Evolutionary conservation across 257 asterid genomes (phyloP).

Genomic region (Nicotiana tabacum): DNA sequence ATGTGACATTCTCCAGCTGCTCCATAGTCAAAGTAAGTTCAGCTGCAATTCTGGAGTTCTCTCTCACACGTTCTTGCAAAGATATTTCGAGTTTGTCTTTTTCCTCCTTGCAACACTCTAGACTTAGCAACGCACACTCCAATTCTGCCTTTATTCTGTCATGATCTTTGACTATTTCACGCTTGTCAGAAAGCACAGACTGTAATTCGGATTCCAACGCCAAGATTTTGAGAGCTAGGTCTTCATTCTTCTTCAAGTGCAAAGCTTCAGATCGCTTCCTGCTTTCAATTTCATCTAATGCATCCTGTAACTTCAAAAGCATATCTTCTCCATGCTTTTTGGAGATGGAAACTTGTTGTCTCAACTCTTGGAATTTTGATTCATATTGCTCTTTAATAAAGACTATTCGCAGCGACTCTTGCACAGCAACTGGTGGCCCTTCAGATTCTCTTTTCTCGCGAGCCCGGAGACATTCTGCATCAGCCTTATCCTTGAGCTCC

Average conservation of each 20-base stretch:
- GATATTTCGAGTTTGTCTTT: conserved; percentile 61
- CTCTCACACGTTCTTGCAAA: conserved; percentile 47
- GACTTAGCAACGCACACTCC: conserved; percentile 83
- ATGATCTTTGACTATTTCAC: conserved; percentile 59
- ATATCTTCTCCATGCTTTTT: conserved; percentile 91
- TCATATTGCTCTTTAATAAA: conserved; percentile 90
- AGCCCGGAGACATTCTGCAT: conserved; percentile 51
- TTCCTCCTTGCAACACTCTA: conserved; percentile 98
- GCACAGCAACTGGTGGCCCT: conserved; percentile 44
- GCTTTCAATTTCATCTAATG: conserved; percentile 76
- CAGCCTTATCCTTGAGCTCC: conserved; percentile 86
- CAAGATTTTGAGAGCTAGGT: conserved; percentile 54
- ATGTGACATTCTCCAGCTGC: conserved; percentile 41
- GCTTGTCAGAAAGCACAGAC: conserved; percentile 60
- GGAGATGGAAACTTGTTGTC: conserved; percentile 70
- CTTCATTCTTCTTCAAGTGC: conserved; percentile 69
- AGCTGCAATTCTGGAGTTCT: conserved; percentile 39
- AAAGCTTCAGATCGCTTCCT: conserved; percentile 82
- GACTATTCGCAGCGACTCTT: conserved; percentile 83
- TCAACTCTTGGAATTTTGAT: conserved; percentile 74
- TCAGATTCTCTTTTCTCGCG: conserved; percentile 63
- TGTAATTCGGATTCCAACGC: conserved; percentile 62
- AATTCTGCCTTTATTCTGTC: conserved; percentile 74
- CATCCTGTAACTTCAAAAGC: conserved; percentile 87
- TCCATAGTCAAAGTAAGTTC: conserved; percentile 53